Evolutionary conservation across 2,329 filamentous ascomycete genomes (phyloP), one percentile per base, ranked within the genome.

Genomic region (Passalora sequoiae): DNA sequence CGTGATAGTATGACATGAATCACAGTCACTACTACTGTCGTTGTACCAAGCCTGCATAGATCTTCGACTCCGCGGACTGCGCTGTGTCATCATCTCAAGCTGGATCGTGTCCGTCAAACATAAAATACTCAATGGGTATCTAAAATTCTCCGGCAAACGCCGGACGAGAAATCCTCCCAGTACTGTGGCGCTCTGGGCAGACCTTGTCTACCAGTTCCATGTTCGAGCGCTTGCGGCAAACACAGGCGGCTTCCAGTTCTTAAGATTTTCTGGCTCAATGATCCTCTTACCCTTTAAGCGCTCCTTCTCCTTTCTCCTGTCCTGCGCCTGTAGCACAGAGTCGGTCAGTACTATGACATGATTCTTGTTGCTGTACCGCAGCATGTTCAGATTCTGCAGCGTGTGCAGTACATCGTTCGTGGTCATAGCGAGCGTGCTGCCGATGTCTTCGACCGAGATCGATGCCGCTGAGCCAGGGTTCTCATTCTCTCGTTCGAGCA

Each of bases 171-270:
- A n/a, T n/a, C n/a, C n/a, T n/a, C n/a, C n/a, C n/a, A n/a, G n/a
- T n/a, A n/a, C n/a, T n/a, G n/a, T n/a, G n/a, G n/a, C n/a, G n/a
- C n/a, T n/a, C n/a, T n/a, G n/a, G n/a, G n/a, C n/a, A n/a, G n/a
- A n/a, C n/a, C n/a, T n/a, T n/a, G n/a, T n/a, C 61, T 60, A 96
- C 91, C 91, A 97, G 49, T 89, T 94, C 92, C 92, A 97, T 9
- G 91, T 97, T 57, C 91, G 77, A 55, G 81, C 86, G 10, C 85
- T 86, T 1, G 91, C 89, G 19, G 84, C 89, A 61, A 97, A 97
- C 0, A 96, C 86, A 0, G 92, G 92, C 8, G 92, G 91, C 66
- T 94, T 97, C 92, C 92, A 98, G n/a, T n/a, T n/a, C 59, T 89
- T 84, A 44, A 98, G 80, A 58, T 78, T 77, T 15, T 80, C 76